Evolutionary conservation across 352 stramenopile species (phyloP), one percentile per base, ranked within the genome.

Genomic region (Phytopythium aichiense): DNA sequence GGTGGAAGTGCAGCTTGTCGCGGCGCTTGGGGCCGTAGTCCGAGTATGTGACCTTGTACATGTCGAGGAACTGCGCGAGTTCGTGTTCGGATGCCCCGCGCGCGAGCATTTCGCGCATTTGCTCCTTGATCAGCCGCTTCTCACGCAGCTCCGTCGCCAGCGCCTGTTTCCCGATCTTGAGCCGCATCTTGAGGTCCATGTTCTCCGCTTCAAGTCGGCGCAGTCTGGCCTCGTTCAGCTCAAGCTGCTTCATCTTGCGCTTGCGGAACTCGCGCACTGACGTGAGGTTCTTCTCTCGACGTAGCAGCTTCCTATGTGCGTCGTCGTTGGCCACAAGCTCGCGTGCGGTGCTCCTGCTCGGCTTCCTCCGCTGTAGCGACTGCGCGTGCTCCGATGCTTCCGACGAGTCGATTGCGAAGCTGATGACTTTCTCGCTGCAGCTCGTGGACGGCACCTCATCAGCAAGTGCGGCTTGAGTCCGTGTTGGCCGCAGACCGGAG

Each of bases 1-100:
- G 59, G 62, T 92, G 83, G 72, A 89, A 92, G 45, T 80, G 72
- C 52, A 92, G 66, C 59, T 88, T 89, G 51, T 91, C 83, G 3
- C 75, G 74, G 56, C 83, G 75, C 63, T 89, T 89, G 5, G 79
- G 80, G 5, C 83, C 83, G 58, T 91, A 92, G 66, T 92, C 83
- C 52, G 80, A 88, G 72, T 92, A 90, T 48, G 79, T 90, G 53
- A 88, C 69, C 68, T 89, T 88, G 72, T 92, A 92, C 78, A 89
- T 86, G 60, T 92, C 86, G 31, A 92, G 71, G 58, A 91, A 92
- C 54, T 76, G 76, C 56, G 81, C 83, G 56, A 92, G 82, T 64
- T 91, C 83, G 38, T 86, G 76, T 61, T 90, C 81, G 35, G 77
- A 79, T 4, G 83, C 83, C 62, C 80, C 79, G 11, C 75, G 79